Evolutionary conservation across 164 flowering plant genomes (phyloP), one percentile per base, ranked within the genome.

Genomic region (Warburgia ugandensis): DNA sequence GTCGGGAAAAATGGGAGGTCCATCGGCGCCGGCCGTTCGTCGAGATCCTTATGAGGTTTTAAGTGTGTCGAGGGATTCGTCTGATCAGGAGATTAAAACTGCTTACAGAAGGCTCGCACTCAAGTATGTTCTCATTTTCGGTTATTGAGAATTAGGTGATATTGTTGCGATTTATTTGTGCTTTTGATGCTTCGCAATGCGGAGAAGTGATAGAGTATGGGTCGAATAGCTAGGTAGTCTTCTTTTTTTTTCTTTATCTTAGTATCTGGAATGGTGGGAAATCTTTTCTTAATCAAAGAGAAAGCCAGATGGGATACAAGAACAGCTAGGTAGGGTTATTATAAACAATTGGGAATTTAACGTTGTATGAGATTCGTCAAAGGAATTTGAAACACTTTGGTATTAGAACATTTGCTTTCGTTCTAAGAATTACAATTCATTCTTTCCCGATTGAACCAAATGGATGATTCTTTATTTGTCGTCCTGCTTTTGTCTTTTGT

Each of bases 41-140:
- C 55, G 95, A 38, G 98, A 91, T 71, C 98, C 94, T 0, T 91
- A 91, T 48, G 98, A 91, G 81, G 97, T 91, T 3, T 57, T 91
- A 57, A 55, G 58, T 42, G 90, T 91, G 0, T 52, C 92, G 4
- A 81, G 73, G 55, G 95, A 91, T 58, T 66, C 96, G 3, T 61
- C 83, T 10, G 98, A 91, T 65, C 98, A 87, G 72, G 96, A 91
- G 66, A 91, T 91, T 48, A 91, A 91, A 60, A 70, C 88, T 29
- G 92, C 98, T 17, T 91, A 91, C 33, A 73, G 95, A 52, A 91
- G 80, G 67, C 90, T 91, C 32, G 98, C 97, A 45, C 90, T 91
- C 48, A 91, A 87, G 97, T 91, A 66, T 68, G 77, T 58, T 62
- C 8, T 12, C 22, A 2, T 22, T 12, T n/a, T n/a, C 25, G 25